phyloP scores from a whole-genome alignment of 768 basidiomycete genomes.

The Mycena albidolilacea region DNA sequence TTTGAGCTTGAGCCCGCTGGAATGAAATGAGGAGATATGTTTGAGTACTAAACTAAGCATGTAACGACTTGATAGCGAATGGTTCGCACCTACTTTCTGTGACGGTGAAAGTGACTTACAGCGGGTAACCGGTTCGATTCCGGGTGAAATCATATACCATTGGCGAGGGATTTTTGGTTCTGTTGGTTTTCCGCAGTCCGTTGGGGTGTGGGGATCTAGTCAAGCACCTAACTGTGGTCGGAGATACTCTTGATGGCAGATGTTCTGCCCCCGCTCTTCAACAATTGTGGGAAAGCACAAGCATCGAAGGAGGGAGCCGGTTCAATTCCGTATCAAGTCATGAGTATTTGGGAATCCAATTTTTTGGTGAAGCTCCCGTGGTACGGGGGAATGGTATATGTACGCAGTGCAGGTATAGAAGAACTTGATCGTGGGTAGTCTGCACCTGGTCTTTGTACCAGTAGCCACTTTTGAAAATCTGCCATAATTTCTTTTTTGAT shows the following conservation, averaged over 20 bases:
- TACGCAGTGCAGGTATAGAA: not conserved
- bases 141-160: not conserved
- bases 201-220: no score
- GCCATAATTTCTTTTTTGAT: no score
- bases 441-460: not conserved
- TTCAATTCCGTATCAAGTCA: no score
- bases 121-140: not conserved
- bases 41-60: not conserved
- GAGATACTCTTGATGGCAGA: no score
- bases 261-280: no score
- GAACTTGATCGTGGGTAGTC: not conserved
- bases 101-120: not conserved
- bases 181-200: not conserved
- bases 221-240: not conserved
- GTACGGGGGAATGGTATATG: no score
- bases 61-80: not conserved
- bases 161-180: not conserved
- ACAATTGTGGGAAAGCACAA: no score
- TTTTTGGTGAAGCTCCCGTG: no score
- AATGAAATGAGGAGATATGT: not conserved
- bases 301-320: no score
- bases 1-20: no score
- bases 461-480: no score
- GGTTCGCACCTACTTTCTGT: not conserved
- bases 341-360: no score